A percentile compares a stretch with the other conserved stretches of the same genome.
phyloP scores from a whole-genome alignment of 2,329 filamentous ascomycete species.

The Huntiella abstrusa region DNA sequence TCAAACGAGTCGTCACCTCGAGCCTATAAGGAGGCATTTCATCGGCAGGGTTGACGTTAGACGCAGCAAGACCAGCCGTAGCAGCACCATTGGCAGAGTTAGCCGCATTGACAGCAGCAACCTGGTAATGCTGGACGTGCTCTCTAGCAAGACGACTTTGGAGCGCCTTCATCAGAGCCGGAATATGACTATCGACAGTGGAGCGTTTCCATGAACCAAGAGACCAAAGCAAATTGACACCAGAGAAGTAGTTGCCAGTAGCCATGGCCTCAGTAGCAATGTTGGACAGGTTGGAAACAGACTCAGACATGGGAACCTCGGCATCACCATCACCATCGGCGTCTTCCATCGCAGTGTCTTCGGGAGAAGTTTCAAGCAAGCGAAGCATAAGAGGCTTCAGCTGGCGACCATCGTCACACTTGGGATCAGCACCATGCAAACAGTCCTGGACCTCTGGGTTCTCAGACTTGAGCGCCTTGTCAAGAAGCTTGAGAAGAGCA shows the following conservation, averaged over 20 bases:
- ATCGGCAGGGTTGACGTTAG: conserved; percentile 14
- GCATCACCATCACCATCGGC: conserved; percentile 70
- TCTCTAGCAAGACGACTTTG: conserved; percentile 85
- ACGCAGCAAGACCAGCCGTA: not conserved
- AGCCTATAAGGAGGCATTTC: conserved; percentile 59
- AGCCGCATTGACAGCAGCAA: conserved; percentile 30
- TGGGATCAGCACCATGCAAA: conserved; percentile 54
- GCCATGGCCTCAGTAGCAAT: conserved; percentile 77
- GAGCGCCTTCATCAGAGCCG: conserved; percentile 77
- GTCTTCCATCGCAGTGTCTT: conserved; percentile 51
- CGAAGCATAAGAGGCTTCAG: conserved; percentile 61
- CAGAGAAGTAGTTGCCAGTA: conserved; percentile 62
- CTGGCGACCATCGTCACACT: conserved; percentile 48
- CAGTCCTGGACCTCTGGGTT: conserved; percentile 88
- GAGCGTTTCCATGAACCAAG: conserved; percentile 68
- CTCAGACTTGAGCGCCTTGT: conserved; percentile 76
- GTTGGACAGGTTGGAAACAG: conserved; percentile 67
- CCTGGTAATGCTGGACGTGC: conserved; percentile 61
- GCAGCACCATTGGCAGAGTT: conserved; percentile 25
- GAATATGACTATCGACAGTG: conserved; percentile 77
- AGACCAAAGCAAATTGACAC: conserved; percentile 87
- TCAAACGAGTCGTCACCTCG: conserved; percentile 74
- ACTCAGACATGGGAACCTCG: conserved; percentile 68
- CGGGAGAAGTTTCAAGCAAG: conserved; percentile 74
- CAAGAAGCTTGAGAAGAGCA: conserved; percentile 67